phyloP scores from a whole-genome alignment of 768 basidiomycete genomes.

The Amanita pseudoporphyria region DNA sequence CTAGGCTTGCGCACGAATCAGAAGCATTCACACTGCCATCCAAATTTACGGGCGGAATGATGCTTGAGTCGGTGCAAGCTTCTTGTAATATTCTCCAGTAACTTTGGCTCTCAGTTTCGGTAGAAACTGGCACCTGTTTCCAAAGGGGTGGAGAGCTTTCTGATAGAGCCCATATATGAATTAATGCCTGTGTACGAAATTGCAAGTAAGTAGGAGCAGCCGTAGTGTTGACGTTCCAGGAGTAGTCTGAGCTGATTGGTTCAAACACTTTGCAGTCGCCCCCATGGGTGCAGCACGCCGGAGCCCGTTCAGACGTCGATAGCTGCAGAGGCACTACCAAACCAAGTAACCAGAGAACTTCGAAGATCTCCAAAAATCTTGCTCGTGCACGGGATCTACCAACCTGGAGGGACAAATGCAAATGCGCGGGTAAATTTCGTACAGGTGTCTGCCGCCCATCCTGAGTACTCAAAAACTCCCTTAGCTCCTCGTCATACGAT shows the following conservation, averaged over 20 bases:
- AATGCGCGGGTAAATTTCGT: constrained; percentile 38
- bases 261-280: constrained; percentile 26
- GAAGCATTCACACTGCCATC: constrained; percentile 16
- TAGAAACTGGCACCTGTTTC: constrained; percentile 35
- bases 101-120: constrained; percentile 25
- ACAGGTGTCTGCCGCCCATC: constrained; percentile 40
- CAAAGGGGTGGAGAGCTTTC: constrained; percentile 44
- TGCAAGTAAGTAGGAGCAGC: constrained; percentile 39
- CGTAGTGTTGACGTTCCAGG: not conserved
- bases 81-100: constrained; percentile 54
- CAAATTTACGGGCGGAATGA: constrained; percentile 13
- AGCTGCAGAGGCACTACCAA: constrained; percentile 49
- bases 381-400: constrained; percentile 49
- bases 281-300: not conserved
- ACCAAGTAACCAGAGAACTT: constrained; percentile 46
- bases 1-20: constrained; percentile 21
- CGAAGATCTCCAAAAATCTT: constrained; percentile 53
- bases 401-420: constrained; percentile 46
- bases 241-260: constrained; percentile 23
- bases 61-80: constrained; percentile 31
- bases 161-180: constrained; percentile 51
- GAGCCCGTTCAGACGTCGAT: constrained; percentile 15
- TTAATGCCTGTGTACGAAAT: constrained; percentile 42
- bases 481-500: constrained; percentile 48
- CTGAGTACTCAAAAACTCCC: constrained; percentile 36